These are phyloP conservation scores for Candida nitratophila DNA, from an alignment of 805 yeast species.

Conservation along the genomic window DNA sequence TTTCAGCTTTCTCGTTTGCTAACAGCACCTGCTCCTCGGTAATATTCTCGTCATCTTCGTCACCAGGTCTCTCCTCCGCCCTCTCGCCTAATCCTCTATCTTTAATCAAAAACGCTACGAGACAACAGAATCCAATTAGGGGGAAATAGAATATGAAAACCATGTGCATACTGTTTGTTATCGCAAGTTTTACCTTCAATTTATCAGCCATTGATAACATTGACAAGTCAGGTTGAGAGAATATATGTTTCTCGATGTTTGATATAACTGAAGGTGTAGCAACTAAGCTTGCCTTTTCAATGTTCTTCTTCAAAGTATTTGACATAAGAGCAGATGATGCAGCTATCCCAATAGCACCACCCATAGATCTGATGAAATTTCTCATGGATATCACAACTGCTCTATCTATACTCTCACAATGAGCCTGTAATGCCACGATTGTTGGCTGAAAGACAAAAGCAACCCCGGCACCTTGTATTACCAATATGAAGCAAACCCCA, in stretches of 20 bases:
- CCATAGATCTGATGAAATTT: slow-evolving; percentile 50
- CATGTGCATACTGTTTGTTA: slow-evolving; percentile 23
- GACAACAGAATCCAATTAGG: slow-evolving; percentile 25
- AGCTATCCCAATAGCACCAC: slow-evolving; percentile 60
- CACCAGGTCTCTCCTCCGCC: neutral
- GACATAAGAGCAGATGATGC: slow-evolving; percentile 24
- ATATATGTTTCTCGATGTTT: slow-evolving; percentile 24
- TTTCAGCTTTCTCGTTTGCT: neutral
- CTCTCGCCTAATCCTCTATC: slow-evolving; percentile 33
- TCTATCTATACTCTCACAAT: slow-evolving; percentile 41
- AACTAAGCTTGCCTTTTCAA: slow-evolving; percentile 7
- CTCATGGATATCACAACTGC: slow-evolving; percentile 54
- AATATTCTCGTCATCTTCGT: neutral
- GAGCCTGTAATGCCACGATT: slow-evolving; percentile 49
- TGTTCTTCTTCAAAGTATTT: slow-evolving; percentile 13
- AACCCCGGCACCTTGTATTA: slow-evolving; percentile 34
- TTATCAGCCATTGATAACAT: slow-evolving; percentile 18
- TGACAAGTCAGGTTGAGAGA: slow-evolving; percentile 20
- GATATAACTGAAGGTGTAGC: slow-evolving; percentile 6
- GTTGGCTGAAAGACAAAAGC: slow-evolving; percentile 51
- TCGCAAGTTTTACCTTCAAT: slow-evolving; percentile 16
- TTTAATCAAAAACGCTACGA: slow-evolving; percentile 25
- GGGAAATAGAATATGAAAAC: slow-evolving; percentile 31
- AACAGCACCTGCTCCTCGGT: neutral
- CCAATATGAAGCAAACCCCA: slow-evolving; percentile 29